Evolutionary conservation across 1,284 basidiomycete genomes (phyloP).

Genomic region (Melampsora americana): DNA sequence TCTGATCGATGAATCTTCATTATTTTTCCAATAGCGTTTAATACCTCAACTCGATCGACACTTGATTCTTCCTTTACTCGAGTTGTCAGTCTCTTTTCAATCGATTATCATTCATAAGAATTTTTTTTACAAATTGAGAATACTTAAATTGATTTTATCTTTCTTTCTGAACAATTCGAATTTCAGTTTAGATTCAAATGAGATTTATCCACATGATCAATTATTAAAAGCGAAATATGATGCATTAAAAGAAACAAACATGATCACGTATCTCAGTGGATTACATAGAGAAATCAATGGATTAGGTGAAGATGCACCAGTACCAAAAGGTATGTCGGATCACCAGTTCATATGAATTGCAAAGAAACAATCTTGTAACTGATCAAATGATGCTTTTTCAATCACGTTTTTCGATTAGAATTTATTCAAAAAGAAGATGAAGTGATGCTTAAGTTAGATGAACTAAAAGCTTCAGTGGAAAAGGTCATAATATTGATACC

Average conservation of each 20-base stretch:
- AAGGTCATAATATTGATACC: conserved; percentile 12
- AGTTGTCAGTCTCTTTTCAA: conserved; percentile 50
- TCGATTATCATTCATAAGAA: not conserved
- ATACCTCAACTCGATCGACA: conserved; percentile 89
- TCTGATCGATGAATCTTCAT: not conserved
- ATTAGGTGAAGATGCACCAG: conserved; percentile 31
- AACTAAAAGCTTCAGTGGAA: conserved; percentile 37
- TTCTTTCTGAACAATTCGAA: conserved; percentile 61
- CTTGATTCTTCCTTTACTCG: conserved; percentile 84
- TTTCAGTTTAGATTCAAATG: conserved; percentile 71
- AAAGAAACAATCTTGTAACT: too few relatives aligned
- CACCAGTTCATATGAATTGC: too few relatives aligned
- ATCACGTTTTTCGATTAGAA: conserved; percentile 21
- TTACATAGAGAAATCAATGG: conserved; percentile 50
- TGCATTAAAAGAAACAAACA: conserved; percentile 91
- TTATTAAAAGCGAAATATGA: conserved; percentile 88
- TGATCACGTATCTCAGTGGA: conserved; percentile 71
- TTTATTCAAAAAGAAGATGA: conserved; percentile 41
- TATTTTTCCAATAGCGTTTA: conserved; percentile 46
- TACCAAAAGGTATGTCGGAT: conserved; percentile 27
- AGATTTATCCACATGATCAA: conserved; percentile 70
- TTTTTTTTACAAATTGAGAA: not conserved
- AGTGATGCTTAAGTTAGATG: conserved; percentile 41
- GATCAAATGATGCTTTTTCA: not conserved
- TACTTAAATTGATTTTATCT: conserved; percentile 53